Base-by-base conservation (phyloP, 129 eudicot species). In the Gnaphalium uliginosum region DNA sequence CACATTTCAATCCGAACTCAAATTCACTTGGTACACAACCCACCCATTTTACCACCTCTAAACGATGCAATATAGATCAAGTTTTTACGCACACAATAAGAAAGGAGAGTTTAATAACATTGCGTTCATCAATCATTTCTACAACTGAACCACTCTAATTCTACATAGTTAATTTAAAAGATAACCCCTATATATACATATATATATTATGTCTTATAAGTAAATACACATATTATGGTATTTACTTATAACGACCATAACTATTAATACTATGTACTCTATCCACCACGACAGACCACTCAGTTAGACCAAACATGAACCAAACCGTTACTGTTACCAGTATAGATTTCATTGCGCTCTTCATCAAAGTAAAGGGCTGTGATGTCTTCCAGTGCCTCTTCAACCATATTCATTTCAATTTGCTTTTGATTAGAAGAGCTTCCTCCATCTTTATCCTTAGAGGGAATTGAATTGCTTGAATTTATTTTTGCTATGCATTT, bases 231-330 rank as follows among this genome's bases (percentile, higher is more conserved):
- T 43, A 13, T 43, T 3, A 43, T 43, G 51, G 51, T 43, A 43
- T 43, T 43, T 43, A 43, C 51, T 43, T 43, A 43, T 4, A 43
- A 43, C 1, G 51, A 43, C 18, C 46, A 8, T 37, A 37, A 37
- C 14, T 33, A 13, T 43, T 43, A 11, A 13, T 13, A 43, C 15
- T 4, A 11, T 43, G 18, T 10, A 43, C 51, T 14, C 11, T 14
- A 43, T 43, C 51, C 51, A 43, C 18, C 0, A 5, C 18, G 51
- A 43, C 51, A 13, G 18, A 43, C 51, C 51, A 43, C 9, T 82
- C 79, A 85, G 13, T 82, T 78, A 26, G 89, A 85, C 86, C 89
- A 82, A 58, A 85, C 89, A 79, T 85, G 89, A 79, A 85, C 84
- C 19, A 85, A 73, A 54, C 89, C 82, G 24, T 69, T 79, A 27